These are phyloP conservation scores for Arthrobotrys musiformis DNA, from an alignment of 2,329 filamentous ascomycete genomes.

Conservation along the genomic window DNA sequence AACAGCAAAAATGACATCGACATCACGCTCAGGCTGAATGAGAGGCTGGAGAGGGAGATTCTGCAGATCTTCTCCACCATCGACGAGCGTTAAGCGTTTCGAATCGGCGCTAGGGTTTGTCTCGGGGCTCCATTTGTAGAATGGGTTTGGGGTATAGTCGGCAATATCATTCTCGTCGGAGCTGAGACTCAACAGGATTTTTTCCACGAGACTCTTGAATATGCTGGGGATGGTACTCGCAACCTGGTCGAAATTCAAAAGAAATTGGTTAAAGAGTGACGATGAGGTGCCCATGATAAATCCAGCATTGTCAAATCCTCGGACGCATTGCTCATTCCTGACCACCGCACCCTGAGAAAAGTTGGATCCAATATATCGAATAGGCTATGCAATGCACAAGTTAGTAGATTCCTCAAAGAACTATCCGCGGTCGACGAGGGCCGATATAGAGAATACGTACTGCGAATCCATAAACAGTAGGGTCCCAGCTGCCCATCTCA, in stretches of 20 bases:
- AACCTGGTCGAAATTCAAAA: conserved; percentile 72
- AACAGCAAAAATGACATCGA: conserved; percentile 84
- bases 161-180: conserved; percentile 76
- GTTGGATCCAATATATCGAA: conserved; percentile 77
- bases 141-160: conserved; percentile 79
- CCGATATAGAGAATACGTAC: conserved; percentile 4
- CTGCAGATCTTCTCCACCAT: conserved; percentile 80
- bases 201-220: conserved; percentile 68
- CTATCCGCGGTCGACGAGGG: conserved; percentile 75
- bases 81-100: conserved; percentile 74
- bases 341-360: conserved; percentile 72
- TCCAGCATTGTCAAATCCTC: conserved; percentile 83
- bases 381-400: conserved; percentile 65
- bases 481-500: conserved; percentile 81
- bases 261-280: conserved; percentile 82
- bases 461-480: conserved; percentile 74
- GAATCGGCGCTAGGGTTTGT: conserved; percentile 70
- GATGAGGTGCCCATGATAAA: conserved; percentile 88
- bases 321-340: conserved; percentile 71
- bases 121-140: conserved; percentile 72
- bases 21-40: conserved; percentile 75
- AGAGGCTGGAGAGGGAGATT: conserved; percentile 83
- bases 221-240: conserved; percentile 61
- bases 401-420: conserved; percentile 69
- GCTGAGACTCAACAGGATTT: conserved; percentile 65